Percentiles rank a stretch among this genome's conserved stretches.
Conservation (phyloP, 768 basidiomycete genomes). For the Clavulina sp. region DNA sequence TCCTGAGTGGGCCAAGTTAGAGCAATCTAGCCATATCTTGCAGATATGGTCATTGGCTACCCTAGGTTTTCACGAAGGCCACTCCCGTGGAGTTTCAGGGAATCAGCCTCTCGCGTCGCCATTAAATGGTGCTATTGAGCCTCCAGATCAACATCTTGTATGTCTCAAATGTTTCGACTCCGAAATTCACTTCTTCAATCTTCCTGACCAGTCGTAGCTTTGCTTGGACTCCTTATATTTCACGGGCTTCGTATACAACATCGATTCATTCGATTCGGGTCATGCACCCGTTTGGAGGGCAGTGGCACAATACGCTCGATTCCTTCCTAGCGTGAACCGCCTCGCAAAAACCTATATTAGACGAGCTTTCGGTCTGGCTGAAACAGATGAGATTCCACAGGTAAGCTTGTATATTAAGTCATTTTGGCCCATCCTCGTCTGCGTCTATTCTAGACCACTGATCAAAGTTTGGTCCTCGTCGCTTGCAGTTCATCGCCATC, state of each 20-base stretch:
- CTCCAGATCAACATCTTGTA: too few species aligned
- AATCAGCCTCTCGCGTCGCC: too few species aligned
- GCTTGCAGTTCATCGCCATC: slow-evolving; percentile 9
- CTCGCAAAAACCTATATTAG: neutral
- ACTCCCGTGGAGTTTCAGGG: too few species aligned
- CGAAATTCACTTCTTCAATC: neutral
- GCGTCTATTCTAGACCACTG: too few species aligned
- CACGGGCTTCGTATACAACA: neutral
- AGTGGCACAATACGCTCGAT: neutral
- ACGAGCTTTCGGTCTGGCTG: neutral
- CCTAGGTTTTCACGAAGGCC: too few species aligned
- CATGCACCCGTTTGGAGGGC: neutral
- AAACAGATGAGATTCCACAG: neutral
- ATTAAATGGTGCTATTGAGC: too few species aligned
- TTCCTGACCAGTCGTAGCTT: neutral
- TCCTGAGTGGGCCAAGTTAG: too few species aligned
- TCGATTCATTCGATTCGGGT: neutral
- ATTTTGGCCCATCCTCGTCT: too few species aligned
- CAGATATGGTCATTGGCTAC: too few species aligned
- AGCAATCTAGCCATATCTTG: too few species aligned
- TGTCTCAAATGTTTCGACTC: neutral
- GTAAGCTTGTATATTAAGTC: too few species aligned
- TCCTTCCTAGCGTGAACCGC: neutral
- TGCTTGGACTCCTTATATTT: neutral
- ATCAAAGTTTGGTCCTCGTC: too few species aligned